Conservation (phyloP, 257 asterid species). For the Fraxinus quadrangulata region DNA sequence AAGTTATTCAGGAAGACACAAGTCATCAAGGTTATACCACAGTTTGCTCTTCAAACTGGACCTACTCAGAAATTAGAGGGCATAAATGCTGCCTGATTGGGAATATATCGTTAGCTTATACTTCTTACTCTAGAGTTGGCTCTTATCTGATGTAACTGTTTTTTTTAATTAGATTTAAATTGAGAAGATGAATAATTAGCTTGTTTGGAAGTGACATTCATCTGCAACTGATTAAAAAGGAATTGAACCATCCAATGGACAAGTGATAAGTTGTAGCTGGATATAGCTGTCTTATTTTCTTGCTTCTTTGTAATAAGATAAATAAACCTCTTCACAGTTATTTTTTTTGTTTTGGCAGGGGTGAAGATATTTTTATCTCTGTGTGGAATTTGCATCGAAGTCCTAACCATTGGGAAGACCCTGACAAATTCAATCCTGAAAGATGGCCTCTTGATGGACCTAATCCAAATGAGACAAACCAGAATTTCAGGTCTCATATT, state of each 20-base stretch:
- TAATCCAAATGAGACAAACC: conserved; percentile 94
- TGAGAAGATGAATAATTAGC: background rate
- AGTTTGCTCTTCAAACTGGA: background rate
- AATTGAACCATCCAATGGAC: conserved; percentile 10
- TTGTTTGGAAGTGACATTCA: background rate
- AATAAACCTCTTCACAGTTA: conserved; percentile 8
- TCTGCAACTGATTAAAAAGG: background rate
- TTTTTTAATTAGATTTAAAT: background rate
- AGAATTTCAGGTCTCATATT: conserved; percentile 73
- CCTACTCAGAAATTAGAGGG: background rate
- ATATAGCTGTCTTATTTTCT: background rate
- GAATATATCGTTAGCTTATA: background rate
- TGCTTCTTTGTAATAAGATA: background rate
- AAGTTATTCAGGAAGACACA: background rate
- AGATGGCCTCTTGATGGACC: conserved; percentile 99
- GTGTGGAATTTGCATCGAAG: conserved; percentile 95
- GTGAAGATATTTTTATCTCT: conserved; percentile 91
- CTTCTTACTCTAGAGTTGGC: background rate
- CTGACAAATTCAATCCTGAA: conserved; percentile 85
- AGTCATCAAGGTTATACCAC: background rate
- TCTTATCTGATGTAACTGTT: background rate
- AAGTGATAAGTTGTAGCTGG: background rate
- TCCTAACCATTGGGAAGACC: conserved; percentile 84
- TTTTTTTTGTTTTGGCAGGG: conserved; percentile 44
- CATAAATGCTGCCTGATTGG: background rate